Evolutionary conservation across 495 filamentous ascomycete species (phyloP).

Genomic region (Oidiodendron maius): DNA sequence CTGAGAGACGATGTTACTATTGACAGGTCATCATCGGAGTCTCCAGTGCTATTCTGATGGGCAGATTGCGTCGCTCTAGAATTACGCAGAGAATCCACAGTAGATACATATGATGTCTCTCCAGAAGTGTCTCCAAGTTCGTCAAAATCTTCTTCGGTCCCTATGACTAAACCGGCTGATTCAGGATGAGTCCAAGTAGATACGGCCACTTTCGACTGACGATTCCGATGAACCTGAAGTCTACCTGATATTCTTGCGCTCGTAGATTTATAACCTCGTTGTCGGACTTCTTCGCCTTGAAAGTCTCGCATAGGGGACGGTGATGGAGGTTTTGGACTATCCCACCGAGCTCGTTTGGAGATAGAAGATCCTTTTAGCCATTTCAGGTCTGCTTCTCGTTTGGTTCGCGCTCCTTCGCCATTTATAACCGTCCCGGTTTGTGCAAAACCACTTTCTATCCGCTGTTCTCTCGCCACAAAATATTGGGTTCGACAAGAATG

Average conservation of each 20-base stretch:
- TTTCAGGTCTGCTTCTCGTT: conserved; percentile 7
- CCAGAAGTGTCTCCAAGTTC: conserved; percentile 1
- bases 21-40: not conserved
- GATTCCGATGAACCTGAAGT: not conserved
- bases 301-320: conserved; percentile 13
- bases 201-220: not conserved
- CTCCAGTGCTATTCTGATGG: not conserved
- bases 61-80: not conserved
- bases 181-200: not conserved
- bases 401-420: conserved; percentile 13
- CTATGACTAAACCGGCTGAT: not conserved
- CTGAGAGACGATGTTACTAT: no score
- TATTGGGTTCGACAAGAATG: not conserved
- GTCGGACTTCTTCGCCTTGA: not conserved
- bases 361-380: conserved; percentile 23
- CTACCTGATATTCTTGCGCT: not conserved
- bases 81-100: not conserved
- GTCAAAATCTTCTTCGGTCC: not conserved
- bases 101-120: not conserved
- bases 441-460: no score
- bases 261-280: not conserved
- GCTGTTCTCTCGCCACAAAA: no score
- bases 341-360: conserved; percentile 20
- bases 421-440: no score
- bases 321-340: conserved; percentile 7